phyloP scores from a whole-genome alignment of 2,329 filamentous ascomycete genomes.

The Diaporthe sp. region DNA sequence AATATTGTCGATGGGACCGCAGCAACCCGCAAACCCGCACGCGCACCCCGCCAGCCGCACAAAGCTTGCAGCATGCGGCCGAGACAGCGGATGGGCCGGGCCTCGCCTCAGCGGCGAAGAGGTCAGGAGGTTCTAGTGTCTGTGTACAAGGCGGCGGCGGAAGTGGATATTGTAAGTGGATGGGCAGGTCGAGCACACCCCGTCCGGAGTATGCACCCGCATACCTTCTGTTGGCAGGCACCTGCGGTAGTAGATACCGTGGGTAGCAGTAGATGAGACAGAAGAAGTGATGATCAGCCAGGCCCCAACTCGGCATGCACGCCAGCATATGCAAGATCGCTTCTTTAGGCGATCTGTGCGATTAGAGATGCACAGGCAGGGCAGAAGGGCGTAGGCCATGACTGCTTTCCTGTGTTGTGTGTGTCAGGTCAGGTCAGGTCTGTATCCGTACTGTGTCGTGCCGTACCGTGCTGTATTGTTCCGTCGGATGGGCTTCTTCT shows the following conservation, averaged over 20 bases:
- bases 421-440: not conserved
- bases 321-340: slow-evolving; percentile 38
- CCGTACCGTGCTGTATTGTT: not conserved
- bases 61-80: slow-evolving; percentile 35
- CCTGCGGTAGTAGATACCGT: not conserved
- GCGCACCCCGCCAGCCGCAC: not conserved
- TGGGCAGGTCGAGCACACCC: not conserved
- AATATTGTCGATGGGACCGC: not conserved
- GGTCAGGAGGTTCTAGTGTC: slow-evolving; percentile 6
- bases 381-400: not conserved
- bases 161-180: slow-evolving; percentile 14
- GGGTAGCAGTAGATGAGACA: slow-evolving; percentile 8
- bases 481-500: slow-evolving; percentile 2
- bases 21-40: not conserved
- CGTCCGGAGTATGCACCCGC: not conserved
- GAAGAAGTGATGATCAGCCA: slow-evolving; percentile 11
- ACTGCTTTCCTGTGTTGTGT: not conserved
- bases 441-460: not conserved
- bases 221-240: not conserved
- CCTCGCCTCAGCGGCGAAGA: slow-evolving; percentile 22
- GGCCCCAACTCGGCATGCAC: slow-evolving; percentile 20
- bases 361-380: not conserved
- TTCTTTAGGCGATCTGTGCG: slow-evolving; percentile 32
- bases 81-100: slow-evolving; percentile 40
- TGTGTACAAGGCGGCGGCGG: slow-evolving; percentile 4